Base-by-base conservation (phyloP, 345 rosid genomes). In the Lepidium africanum region DNA sequence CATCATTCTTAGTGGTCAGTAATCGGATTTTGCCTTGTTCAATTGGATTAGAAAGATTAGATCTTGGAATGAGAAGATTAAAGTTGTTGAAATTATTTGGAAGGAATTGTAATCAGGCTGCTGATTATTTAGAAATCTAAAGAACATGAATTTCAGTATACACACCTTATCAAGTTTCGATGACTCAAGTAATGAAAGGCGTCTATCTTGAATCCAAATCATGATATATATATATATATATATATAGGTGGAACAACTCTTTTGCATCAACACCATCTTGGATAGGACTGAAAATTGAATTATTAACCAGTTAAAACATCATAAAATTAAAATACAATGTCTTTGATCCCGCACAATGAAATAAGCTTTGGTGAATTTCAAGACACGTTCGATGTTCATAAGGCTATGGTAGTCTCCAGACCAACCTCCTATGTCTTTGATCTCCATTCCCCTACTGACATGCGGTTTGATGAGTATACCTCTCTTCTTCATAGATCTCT, bases 241-340 rank as follows among this genome's bases (percentile, higher is more conserved):
- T n/a, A n/a, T n/a, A 94, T 63, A 94, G 69, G 80, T 94, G 91
- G 79, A 94, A 94, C 65, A 94, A 80, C 59, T 94, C 96, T 75
- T 87, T 91, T 32, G 99, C 99, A 83, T 94, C 92, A 49, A 94
- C 91, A 36, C 99, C 99, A 38, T 92, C 99, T 84, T 94, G 92
- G 63, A 87, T 75, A 71, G 91, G 81, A 77, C 99, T 94, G 86
- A 13, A 51, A 71, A 60, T 74, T 21, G 61, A 69, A 50, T 35
- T 33, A 53, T 61, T 32, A 41, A 39, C 5, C 19, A 57, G 67
- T 49, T 19, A 75, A 48, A 70, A 54, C 27, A 42, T 13, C 12
- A 40, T 43, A 58, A 15, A 46, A 56, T 2, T 19, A 57, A 63
- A 52, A 71, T 46, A 50, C 23, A 41, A 72, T 13, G 68, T 93